A percentile compares a stretch with the other conserved stretches of the same genome.
These are phyloP conservation scores for Rhinocladiella mackenziei DNA, from an alignment of 2,329 filamentous ascomycete species.

Conservation along the genomic window DNA sequence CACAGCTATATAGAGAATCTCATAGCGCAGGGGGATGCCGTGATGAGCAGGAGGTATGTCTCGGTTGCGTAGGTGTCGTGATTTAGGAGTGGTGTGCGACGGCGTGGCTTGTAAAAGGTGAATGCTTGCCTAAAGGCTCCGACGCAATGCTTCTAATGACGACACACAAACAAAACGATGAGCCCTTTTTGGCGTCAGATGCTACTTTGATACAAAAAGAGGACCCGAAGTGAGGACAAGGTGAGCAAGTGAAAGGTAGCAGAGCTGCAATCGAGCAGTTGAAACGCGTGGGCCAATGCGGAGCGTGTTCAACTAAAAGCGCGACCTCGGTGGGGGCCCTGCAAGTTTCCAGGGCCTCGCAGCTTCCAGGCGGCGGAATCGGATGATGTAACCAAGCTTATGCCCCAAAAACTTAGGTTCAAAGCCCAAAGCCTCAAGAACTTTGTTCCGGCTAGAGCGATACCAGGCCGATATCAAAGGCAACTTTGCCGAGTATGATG, in stretches of 20 bases:
- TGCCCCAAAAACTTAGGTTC: conserved; percentile 1
- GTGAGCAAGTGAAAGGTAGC: conserved; percentile 4
- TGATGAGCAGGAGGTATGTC: background rate
- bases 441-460: too few relatives aligned
- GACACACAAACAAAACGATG: conserved; percentile 5
- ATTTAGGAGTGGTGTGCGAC: background rate
- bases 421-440: background rate
- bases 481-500: conserved; percentile 16
- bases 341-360: background rate
- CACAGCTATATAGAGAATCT: conserved; percentile 5
- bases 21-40: conserved; percentile 8
- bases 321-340: conserved; percentile 1
- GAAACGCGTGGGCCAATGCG: conserved; percentile 8
- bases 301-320: background rate
- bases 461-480: conserved; percentile 1
- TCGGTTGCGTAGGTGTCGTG: background rate
- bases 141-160: conserved; percentile 10
- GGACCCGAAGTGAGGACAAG: conserved; percentile 3
- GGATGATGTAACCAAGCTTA: conserved; percentile 4
- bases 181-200: conserved; percentile 1
- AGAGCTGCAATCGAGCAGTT: conserved; percentile 1
- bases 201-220: background rate
- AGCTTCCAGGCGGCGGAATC: too few relatives aligned
- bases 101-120: too few relatives aligned
- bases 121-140: conserved; percentile 5